Base-by-base conservation (phyloP, 805 yeast genomes). In the Starmerella floricola region DNA sequence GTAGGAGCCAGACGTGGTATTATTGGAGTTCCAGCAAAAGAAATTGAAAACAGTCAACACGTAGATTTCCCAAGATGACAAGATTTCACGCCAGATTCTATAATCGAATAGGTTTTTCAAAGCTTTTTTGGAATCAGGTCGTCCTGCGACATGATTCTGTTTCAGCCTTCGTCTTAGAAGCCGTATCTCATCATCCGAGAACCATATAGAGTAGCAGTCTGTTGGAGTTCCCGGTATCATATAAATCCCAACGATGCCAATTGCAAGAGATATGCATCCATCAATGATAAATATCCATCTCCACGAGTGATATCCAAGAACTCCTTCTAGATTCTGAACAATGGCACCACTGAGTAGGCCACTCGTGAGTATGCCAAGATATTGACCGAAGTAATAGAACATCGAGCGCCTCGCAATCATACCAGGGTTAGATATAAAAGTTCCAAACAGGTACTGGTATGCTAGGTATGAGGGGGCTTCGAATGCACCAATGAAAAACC, bases 211-310 rank as follows among this genome's bases (percentile, higher is more conserved):
- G 42, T 71, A 69, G 53, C 77, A 69, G 41, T 68, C 64, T 38
- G 66, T 60, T 5, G 85, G 84, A 16, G 81, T 78, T 37, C 84
- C 85, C 8, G 85, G 86, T 47, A 76, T 60, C 52, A 66, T 50
- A 53, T 70, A 72, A 44, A 68, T 64, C 0, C 80, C 81, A 38
- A 72, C 45, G 6, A 78, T 10, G 5, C 78, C 80, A 29, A 79
- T 71, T 2, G 67, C 73, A 21, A 78, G 53, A 4, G 79, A 73
- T 37, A 79, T 68, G 36, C 73, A 53, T 11, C 78, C 78, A 55
- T 78, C 83, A 47, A 79, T 67, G 36, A 79, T 72, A 53, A 76
- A 79, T 55, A 76, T 73, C 85, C 85, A 79, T 63, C 77, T 67
- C 85, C 85, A 79, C 11, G 82, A 76, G 8, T 67, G 66, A 11